Evolutionary conservation across 176 grass and related monocot species (phyloP), one percentile per base, ranked within the genome.

Genomic region (Hordeum vulgare): DNA sequence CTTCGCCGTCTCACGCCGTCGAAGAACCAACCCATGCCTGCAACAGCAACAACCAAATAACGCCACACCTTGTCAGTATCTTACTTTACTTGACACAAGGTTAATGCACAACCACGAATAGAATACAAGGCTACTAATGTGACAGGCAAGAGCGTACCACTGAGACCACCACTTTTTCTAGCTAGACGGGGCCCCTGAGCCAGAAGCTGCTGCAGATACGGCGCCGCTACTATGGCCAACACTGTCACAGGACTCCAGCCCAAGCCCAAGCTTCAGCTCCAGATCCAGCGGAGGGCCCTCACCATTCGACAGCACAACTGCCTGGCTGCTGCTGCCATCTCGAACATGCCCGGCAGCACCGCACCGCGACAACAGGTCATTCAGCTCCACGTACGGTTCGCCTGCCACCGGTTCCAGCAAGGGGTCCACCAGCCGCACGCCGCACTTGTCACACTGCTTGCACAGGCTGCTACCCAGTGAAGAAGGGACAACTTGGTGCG

Each of bases 311-410:
- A 67, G 26, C 28, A 73, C 44, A 80, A 83, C 68, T 23, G 26
- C 51, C 51, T 54, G 23, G 35, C 57, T 62, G 64, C 62, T 40
- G 12, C 62, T 23, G 61, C 26, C 13, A 54, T 54, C 51, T 21
- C 18, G 18, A 81, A 27, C 65, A 31, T 66, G 74, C 24, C 71
- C 84, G 61, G 77, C 81, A 1, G 17, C 42, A 10, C 37, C 54
- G 64, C 39, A 81, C 67, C 7, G 81, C 27, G 75, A 91, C 9
- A 11, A 41, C 41, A 94, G 36, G 62, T 91, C 92, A 66, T 89
- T 91, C 56, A 94, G 74, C 68, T 94, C 92, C 25, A 89, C 7
- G 79, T 85, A 89, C 1, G 87, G 84, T 29, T 89, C 81, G 1
- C 26, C 17, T 18, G 76, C 67, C 60, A 87, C 41, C 51, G 72